Evolutionary conservation across 208 protist genomes (phyloP), one percentile per base, ranked within the genome.

Genomic region (Blechomonas ayalai): DNA sequence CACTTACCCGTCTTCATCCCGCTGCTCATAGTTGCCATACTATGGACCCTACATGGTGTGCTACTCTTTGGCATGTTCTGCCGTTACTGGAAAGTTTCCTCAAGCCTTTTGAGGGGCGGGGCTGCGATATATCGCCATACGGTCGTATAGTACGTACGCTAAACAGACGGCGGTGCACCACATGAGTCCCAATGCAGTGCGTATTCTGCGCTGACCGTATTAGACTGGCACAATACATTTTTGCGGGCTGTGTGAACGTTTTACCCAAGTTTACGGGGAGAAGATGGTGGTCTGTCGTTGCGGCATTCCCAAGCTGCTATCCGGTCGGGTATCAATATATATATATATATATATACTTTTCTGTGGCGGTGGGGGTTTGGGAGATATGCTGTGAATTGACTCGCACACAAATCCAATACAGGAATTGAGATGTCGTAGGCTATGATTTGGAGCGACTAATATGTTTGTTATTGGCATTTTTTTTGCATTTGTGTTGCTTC

Each of bases 21-120:
- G 35, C 44, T 67, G 26, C 52, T 91, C 29, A 47, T 89, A n/a
- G 37, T 55, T 27, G 70, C 83, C 0, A 67, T 75, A 56, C 40
- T 86, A 23, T 92, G 83, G 79, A 68, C 73, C 1, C 26, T 78
- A 5, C 83, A 92, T 45, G 72, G 52, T 4, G 28, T 69, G n/a
- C 18, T 70, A 33, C 37, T 92, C 32, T 51, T 61, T 27, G 36
- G 63, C 41, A 77, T 86, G 60, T 51, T 81, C 24, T 25, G 76
- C 20, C 63, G 64, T 2, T 82, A 59, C 61, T 78, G 66, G 67
- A 24, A 44, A 0, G 54, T 60, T n/a, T 80, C 72, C 2, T 33
- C 33, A 2, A 3, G 16, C 10, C 55, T 78, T 1, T 25, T 78
- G 25, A 61, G 47, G 38, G 51, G 56, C 1, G n/a, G 44, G 1